Base-by-base conservation (phyloP, 2,329 filamentous ascomycete species). In the Trichoderma sp. region DNA sequence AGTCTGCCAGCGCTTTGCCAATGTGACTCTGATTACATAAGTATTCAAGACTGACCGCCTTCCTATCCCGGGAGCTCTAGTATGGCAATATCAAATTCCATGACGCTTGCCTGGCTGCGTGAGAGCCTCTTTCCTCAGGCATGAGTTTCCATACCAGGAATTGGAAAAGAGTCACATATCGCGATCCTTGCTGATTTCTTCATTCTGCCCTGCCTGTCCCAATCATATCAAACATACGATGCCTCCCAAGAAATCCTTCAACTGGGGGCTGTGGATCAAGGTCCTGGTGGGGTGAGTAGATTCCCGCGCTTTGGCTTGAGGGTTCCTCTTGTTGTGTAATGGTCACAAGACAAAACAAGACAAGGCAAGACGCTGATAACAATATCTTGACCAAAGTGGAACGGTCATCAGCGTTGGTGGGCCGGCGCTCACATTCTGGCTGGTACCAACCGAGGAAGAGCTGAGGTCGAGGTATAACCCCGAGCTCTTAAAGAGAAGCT, bases 401-500 rank as follows among this genome's bases (percentile, higher is more conserved):
- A 86, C 85, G 55, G 82, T 86, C 61, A 85, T 96, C 76, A 91
- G 90, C 78, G 86, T 98, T 72, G 96, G 96, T 67, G 96, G 96
- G 4, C 96, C 96, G 28, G 91, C 92, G 17, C 84, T 98, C 68
- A 92, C 95, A 57, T 88, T 91, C 82, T 97, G 90, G 81, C 84
- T 97, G 61, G 88, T 88, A 59, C 96, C 96, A 2, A 92, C 92
- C 13, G 94, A 98, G 76, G 96, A 98, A 82, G 94, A 98, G 83
- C 87, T 99, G 55, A 94, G 97, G 85, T 86, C 93, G 84, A 90
- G 88, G 82, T 98, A 98, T 84, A 98, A 95, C 81, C 95, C 95
- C 0, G 96, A 98, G 39, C 88, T 99, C n/a, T 93, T 96, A 79
- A 93, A 93, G 81, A 89, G 92, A 78, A 94, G 93, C 73, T 84